phyloP scores from a whole-genome alignment of 2,329 filamentous ascomycete genomes.

The Venturia nashicola region DNA sequence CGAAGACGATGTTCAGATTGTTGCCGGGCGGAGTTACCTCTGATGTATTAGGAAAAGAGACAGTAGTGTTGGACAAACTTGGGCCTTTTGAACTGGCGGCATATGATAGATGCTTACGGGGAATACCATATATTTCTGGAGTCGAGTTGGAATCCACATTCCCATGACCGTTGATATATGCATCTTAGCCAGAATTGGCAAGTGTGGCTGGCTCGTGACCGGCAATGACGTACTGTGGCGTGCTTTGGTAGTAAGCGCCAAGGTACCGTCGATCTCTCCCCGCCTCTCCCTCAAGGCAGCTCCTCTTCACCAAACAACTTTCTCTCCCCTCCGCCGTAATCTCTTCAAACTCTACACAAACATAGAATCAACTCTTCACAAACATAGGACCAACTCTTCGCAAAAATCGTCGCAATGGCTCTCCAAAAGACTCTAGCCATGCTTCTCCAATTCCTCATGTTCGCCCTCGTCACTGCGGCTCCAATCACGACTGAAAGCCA shows the following conservation, averaged over 20 bases:
- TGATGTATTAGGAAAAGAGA: too few species aligned
- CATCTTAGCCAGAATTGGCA: too few species aligned
- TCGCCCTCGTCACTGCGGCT: constrained; percentile 38
- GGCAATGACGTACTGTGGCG: not conserved
- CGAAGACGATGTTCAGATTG: too few species aligned
- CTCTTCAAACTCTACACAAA: not conserved
- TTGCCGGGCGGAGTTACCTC: too few species aligned
- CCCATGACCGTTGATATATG: too few species aligned
- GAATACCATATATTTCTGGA: too few species aligned
- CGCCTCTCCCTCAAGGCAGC: not conserved
- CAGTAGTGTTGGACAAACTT: too few species aligned
- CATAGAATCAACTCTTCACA: not conserved
- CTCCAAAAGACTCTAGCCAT: constrained; percentile 14
- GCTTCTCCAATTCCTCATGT: constrained; percentile 42
- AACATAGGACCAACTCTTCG: not conserved
- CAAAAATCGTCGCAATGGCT: not conserved
- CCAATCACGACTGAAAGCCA: constrained; percentile 29
- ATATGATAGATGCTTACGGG: too few species aligned
- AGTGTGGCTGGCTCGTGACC: not conserved
- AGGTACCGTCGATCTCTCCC: not conserved
- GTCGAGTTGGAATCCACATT: too few species aligned
- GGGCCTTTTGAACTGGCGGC: too few species aligned
- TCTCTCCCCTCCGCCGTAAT: not conserved
- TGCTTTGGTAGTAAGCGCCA: not conserved
- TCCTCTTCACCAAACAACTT: not conserved